These are phyloP conservation scores for Holtermannia corniformis DNA, from an alignment of 768 basidiomycete species.

Conservation along the genomic window DNA sequence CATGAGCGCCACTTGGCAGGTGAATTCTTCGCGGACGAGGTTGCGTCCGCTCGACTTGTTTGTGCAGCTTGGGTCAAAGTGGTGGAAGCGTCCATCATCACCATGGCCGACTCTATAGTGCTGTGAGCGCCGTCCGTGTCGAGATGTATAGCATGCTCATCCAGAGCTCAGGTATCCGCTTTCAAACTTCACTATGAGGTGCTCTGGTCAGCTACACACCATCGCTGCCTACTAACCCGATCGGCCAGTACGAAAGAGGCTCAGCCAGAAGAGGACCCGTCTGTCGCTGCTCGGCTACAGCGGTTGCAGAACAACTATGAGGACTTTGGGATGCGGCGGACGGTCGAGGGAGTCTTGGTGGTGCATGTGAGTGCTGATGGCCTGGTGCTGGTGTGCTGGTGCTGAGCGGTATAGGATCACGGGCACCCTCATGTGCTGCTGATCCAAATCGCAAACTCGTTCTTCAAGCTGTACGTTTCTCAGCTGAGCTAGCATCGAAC, in stretches of 20 bases:
- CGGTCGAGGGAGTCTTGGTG: slow-evolving; percentile 56
- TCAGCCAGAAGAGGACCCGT: slow-evolving; percentile 94
- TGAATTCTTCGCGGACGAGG: too few relatives aligned
- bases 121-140: not conserved
- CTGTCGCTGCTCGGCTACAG: slow-evolving; percentile 85
- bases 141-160: not conserved
- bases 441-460: slow-evolving; percentile 96
- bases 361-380: slow-evolving; percentile 21
- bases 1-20: too few relatives aligned
- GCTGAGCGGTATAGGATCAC: slow-evolving; percentile 68
- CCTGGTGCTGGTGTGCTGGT: not conserved
- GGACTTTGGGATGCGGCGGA: slow-evolving; percentile 88
- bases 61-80: too few relatives aligned
- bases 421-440: slow-evolving; percentile 96
- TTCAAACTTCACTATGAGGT: not conserved
- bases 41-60: too few relatives aligned
- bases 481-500: not conserved
- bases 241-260: slow-evolving; percentile 75
- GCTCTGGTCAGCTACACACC: not conserved
- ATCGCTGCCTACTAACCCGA: not conserved
- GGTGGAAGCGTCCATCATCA: too few relatives aligned
- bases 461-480: slow-evolving; percentile 88
- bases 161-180: not conserved
- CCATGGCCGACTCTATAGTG: not conserved
- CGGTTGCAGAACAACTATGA: slow-evolving; percentile 94